These are phyloP conservation scores for Coniochaeta prunicola DNA, from an alignment of 2,329 filamentous ascomycete species.

Conservation along the genomic window DNA sequence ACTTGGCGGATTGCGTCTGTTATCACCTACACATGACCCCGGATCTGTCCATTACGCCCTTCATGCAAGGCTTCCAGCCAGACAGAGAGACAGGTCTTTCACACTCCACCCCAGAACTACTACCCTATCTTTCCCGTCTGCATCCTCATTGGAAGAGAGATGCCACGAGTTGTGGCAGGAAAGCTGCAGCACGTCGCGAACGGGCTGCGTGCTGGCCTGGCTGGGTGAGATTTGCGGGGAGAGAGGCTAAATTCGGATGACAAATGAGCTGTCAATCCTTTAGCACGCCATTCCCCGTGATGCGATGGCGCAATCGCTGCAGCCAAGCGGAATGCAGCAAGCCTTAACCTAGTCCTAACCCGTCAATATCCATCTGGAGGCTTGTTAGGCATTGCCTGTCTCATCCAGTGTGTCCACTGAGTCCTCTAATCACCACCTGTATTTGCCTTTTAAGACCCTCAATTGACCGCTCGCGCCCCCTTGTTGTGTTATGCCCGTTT, in stretches of 20 bases:
- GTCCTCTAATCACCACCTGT: background rate
- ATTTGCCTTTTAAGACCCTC: background rate
- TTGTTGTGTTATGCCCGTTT: background rate
- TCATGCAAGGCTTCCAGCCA: background rate
- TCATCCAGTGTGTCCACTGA: background rate
- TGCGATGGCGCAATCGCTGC: conserved; percentile 2
- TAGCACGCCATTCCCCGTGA: conserved; percentile 60
- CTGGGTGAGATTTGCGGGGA: conserved; percentile 5
- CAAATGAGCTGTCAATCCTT: conserved; percentile 29
- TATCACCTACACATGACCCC: background rate
- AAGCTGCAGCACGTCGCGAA: conserved; percentile 12
- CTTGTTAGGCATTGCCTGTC: background rate
- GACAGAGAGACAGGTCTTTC: background rate
- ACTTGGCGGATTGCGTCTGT: conserved; percentile 1
- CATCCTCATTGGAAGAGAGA: conserved; percentile 22
- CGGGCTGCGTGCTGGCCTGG: conserved; percentile 7
- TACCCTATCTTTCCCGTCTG: background rate
- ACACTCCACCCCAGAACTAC: background rate
- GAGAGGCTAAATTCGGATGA: conserved; percentile 24
- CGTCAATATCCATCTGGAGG: background rate
- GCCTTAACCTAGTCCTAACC: background rate
- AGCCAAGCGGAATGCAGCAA: background rate
- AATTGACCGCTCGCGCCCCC: background rate
- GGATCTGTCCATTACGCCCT: background rate
- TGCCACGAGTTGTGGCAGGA: conserved; percentile 1